These are phyloP conservation scores for Dactylorhiza incarnata DNA, from an alignment of 106 monocot species.

Conservation along the genomic window DNA sequence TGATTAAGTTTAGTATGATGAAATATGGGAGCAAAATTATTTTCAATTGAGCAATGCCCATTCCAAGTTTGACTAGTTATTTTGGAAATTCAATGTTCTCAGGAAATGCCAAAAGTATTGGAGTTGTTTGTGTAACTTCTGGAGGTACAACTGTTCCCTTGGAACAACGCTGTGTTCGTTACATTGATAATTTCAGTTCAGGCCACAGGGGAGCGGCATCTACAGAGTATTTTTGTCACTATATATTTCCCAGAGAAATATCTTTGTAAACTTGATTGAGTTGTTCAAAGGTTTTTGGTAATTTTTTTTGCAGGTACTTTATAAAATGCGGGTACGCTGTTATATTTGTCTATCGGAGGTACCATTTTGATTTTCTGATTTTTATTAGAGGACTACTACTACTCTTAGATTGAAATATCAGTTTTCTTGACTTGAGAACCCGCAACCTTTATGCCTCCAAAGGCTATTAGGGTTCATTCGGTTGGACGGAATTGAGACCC, in stretches of 20 bases:
- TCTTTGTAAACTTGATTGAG: neutral
- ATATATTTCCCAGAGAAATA: neutral
- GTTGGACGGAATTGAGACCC: too few species aligned
- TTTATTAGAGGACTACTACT: neutral
- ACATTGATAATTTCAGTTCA: conserved; percentile 98
- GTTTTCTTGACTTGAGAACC: neutral
- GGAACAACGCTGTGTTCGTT: conserved; percentile 93
- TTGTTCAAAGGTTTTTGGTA: neutral
- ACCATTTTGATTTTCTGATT: neutral
- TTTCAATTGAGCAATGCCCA: neutral
- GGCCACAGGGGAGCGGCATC: conserved; percentile 89
- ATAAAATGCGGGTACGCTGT: conserved; percentile 89
- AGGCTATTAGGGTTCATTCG: too few species aligned
- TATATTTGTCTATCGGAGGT: conserved; percentile 85
- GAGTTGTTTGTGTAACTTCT: conserved; percentile 90
- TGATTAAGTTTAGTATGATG: conserved; percentile 6
- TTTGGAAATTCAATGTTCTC: conserved; percentile 5
- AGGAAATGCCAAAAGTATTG: conserved; percentile 28
- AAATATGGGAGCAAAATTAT: neutral
- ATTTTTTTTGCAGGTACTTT: conserved; percentile 66
- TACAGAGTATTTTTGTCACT: conserved; percentile 56
- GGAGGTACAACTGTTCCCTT: conserved; percentile 98
- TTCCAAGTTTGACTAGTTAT: neutral
- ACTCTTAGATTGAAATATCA: neutral
- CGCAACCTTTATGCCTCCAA: neutral